These are phyloP conservation scores for Linnemannia zychae DNA, from an alignment of 192 early-diverging fungal genomes.

Conservation along the genomic window DNA sequence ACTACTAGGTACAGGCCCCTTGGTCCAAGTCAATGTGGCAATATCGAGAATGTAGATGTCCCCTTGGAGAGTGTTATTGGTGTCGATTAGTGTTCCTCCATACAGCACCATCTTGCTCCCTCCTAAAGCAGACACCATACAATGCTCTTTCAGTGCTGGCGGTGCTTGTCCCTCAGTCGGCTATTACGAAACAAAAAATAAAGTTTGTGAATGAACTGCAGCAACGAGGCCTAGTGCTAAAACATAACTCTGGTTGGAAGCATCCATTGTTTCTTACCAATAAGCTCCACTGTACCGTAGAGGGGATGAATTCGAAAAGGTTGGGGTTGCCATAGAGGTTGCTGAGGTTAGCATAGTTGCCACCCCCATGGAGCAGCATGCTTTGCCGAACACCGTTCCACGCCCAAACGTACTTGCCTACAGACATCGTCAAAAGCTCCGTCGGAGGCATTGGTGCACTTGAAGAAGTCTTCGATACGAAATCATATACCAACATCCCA, in stretches of 20 bases:
- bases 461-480: background rate
- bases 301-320: background rate
- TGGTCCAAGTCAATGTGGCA: background rate
- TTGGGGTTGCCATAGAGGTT: background rate
- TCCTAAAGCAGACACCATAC: background rate
- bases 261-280: background rate
- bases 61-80: background rate
- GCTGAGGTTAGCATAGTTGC: background rate
- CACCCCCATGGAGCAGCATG: conserved; percentile 11
- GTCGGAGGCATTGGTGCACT: background rate
- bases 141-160: background rate
- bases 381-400: background rate
- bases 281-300: background rate
- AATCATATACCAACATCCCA: background rate
- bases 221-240: no score
- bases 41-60: conserved; percentile 4
- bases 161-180: background rate
- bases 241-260: no score
- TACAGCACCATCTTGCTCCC: conserved; percentile 14
- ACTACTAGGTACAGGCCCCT: background rate
- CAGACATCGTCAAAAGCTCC: background rate
- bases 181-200: background rate
- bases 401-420: background rate
- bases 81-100: background rate
- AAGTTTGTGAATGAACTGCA: no score